A percentile compares a stretch with the other conserved stretches of the same genome.
Evolutionary conservation across 1,284 basidiomycete genomes (phyloP).

Genomic region (Ustilago vetiveriae): DNA sequence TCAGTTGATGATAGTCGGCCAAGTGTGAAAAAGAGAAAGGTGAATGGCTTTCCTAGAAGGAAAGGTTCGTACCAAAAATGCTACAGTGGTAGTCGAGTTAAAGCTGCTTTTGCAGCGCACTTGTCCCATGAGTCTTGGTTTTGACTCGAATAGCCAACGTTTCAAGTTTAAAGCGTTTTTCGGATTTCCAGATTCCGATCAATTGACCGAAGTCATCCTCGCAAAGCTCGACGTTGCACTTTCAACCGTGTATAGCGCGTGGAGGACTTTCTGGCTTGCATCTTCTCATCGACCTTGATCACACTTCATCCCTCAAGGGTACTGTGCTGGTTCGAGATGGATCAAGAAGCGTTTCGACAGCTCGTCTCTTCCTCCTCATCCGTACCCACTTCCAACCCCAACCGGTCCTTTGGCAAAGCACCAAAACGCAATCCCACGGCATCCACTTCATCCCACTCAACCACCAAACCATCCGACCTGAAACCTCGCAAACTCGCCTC

Average conservation of each 20-base stretch:
- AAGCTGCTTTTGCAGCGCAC: no score
- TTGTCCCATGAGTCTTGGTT: no score
- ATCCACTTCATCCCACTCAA: background rate
- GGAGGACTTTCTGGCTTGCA: no score
- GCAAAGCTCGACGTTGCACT: no score
- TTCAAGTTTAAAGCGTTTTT: no score
- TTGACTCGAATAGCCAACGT: background rate
- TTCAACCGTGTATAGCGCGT: constrained; percentile 2
- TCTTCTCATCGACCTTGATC: no score
- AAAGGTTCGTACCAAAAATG: no score
- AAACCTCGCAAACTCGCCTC: constrained; percentile 17
- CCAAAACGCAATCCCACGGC: constrained; percentile 14
- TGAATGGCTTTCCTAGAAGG: no score
- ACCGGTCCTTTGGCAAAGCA: constrained; percentile 24
- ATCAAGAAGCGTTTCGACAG: constrained; percentile 56
- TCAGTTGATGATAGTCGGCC: no score
- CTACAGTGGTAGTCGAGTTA: no score
- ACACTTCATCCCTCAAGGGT: background rate
- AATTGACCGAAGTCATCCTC: constrained; percentile 39
- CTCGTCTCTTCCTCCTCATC: constrained; percentile 36
- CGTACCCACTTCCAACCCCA: background rate
- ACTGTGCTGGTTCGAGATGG: constrained; percentile 30
- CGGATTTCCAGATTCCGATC: constrained; percentile 22
- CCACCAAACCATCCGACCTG: constrained; percentile 26
- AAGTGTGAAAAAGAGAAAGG: no score